Evolutionary conservation across 768 basidiomycete species (phyloP).

Genomic region (Boletus eberwhitei): DNA sequence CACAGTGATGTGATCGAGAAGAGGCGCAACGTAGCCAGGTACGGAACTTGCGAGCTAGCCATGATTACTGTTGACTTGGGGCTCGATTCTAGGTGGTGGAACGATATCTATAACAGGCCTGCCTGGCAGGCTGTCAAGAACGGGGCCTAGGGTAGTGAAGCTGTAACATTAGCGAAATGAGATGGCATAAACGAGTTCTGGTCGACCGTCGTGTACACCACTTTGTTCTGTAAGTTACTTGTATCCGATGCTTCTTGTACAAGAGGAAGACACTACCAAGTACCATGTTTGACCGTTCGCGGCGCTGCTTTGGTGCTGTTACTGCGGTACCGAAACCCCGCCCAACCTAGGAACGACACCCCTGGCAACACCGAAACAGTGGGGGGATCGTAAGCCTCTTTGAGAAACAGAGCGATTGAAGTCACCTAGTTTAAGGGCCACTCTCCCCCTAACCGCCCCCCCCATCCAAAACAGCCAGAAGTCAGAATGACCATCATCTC

Average conservation of each 20-base stretch:
- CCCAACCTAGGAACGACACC: too few relatives aligned
- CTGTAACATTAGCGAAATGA: neutral
- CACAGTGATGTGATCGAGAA: slow-evolving; percentile 27
- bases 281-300: neutral
- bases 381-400: too few relatives aligned
- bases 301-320: neutral
- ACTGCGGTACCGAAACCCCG: neutral
- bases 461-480: too few relatives aligned
- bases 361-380: too few relatives aligned
- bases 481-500: too few relatives aligned
- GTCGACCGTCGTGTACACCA: neutral
- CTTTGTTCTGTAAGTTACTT: neutral
- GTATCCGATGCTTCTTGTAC: neutral
- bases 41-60: neutral
- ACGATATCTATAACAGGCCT: slow-evolving; percentile 41
- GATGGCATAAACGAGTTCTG: neutral
- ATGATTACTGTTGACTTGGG: neutral
- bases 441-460: too few relatives aligned
- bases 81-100: slow-evolving; percentile 46
- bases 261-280: neutral
- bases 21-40: slow-evolving; percentile 47
- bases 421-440: too few relatives aligned
- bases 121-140: slow-evolving; percentile 47
- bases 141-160: slow-evolving; percentile 17
- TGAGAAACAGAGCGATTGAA: too few relatives aligned